Base-by-base conservation (phyloP, 345 rosid genomes). In the Mallotus nudiflorus region DNA sequence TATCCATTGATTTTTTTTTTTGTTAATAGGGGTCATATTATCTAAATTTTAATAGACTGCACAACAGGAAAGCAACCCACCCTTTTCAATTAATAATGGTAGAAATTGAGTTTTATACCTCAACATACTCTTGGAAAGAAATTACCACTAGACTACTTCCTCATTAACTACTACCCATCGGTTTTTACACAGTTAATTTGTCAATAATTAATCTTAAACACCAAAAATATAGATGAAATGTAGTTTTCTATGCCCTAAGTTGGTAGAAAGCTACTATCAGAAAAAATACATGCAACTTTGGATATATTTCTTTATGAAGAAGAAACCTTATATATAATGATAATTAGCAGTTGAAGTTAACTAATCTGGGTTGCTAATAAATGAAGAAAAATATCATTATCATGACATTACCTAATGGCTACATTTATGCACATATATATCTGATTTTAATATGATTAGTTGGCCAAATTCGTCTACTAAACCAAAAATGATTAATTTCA, bases 381-480 rank as follows among this genome's bases (percentile, higher is more conserved):
- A 3, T 42, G 16, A 62, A 13, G n/a, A 25, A 42, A 25, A 8
- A 19, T 42, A 24, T 63, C 29, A 50, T 48, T 57, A 20, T 50
- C 56, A 49, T 22, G 12, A 15, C 7, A 51, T 66, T 35, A 65
- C 46, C 50, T 15, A 53, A 39, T n/a, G 39, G 20, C 18, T 62
- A 22, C n/a, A n/a, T 39, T 24, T 29, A 31, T 54, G 13, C 9
- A 33, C 3, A 56, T 57, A 57, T 57, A 57, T n/a, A 35, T 20
- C 6, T 24, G 29, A 40, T 28, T 59, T 9, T 24, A 35, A 11
- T 16, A 53, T 42, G 61, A 19, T 12, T 33, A 46, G 65, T 46
- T 45, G 24, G 68, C 75, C 24, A 27, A 71, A 63, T 42, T n/a
- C n/a, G 19, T 24, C 28, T 42, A 53, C 62, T 54, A 44, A 65